Percentiles rank a stretch among this genome's conserved stretches.
These are phyloP conservation scores for Kokia cookei DNA, from an alignment of 441 rosid genomes.

Conservation along the genomic window DNA sequence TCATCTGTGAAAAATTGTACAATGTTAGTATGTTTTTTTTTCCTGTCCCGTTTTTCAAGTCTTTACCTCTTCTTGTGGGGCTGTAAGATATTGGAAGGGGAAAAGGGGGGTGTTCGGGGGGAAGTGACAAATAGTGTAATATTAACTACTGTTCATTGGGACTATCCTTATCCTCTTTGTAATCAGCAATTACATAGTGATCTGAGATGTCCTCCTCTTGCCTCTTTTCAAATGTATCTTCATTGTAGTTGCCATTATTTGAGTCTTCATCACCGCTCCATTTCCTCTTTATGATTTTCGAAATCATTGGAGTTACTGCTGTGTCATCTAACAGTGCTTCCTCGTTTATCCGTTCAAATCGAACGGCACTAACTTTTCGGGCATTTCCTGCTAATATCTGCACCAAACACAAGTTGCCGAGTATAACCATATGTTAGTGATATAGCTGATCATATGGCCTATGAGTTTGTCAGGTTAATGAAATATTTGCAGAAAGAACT, in stretches of 20 bases:
- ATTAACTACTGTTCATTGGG: constrained; percentile 21
- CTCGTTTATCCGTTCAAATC: constrained; percentile 68
- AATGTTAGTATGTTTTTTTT: constrained; percentile 21
- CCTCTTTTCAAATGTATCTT: constrained; percentile 28
- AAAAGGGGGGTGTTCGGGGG: background rate
- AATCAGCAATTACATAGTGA: constrained; percentile 43
- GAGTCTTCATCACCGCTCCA: constrained; percentile 63
- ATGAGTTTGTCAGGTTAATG: background rate
- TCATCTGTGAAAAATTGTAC: constrained; percentile 35
- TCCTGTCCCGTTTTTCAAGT: constrained; percentile 14
- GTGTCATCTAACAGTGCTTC: constrained; percentile 50
- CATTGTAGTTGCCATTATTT: constrained; percentile 22
- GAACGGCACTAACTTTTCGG: constrained; percentile 88
- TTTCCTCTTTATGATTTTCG: constrained; percentile 75
- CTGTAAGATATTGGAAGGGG: constrained; percentile 14
- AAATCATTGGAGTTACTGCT: constrained; percentile 67
- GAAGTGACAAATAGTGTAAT: constrained; percentile 9
- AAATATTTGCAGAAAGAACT: background rate
- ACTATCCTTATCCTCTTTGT: constrained; percentile 34
- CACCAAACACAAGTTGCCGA: constrained; percentile 6
- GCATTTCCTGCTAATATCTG: constrained; percentile 98
- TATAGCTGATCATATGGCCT: background rate
- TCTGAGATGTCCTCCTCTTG: constrained; percentile 36
- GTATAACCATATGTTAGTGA: background rate
- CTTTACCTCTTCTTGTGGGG: constrained; percentile 16